These are phyloP conservation scores for Candida pseudocylindracea DNA, from an alignment of 1,139 yeast species.

Conservation along the genomic window DNA sequence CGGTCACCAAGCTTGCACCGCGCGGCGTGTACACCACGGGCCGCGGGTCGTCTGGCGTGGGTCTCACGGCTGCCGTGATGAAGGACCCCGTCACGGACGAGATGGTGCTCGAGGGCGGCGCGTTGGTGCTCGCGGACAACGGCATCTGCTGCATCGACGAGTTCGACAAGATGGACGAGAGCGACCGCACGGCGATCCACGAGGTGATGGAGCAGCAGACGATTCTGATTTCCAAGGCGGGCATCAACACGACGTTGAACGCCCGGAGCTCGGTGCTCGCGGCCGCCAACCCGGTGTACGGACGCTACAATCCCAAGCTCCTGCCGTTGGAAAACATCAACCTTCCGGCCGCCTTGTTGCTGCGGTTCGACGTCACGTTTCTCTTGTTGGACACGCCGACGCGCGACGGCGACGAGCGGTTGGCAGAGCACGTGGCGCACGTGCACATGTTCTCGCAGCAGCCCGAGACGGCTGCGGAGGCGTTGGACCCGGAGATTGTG, in stretches of 20 bases:
- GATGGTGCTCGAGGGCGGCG: slow-evolving; percentile 98
- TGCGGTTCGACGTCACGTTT: slow-evolving; percentile 85
- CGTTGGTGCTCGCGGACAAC: slow-evolving; percentile 87
- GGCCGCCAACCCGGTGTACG: slow-evolving; percentile 94
- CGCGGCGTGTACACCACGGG: slow-evolving; percentile 97
- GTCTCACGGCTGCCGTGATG: slow-evolving; percentile 98
- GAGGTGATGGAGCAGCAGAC: slow-evolving; percentile 99
- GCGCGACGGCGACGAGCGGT: slow-evolving; percentile 57
- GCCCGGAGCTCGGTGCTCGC: slow-evolving; percentile 93
- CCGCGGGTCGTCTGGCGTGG: slow-evolving; percentile 97
- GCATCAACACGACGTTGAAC: slow-evolving; percentile 87
- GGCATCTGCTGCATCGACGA: slow-evolving; percentile 99
- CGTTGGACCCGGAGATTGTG: slow-evolving; percentile 59
- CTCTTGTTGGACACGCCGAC: slow-evolving; percentile 72
- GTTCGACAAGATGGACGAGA: slow-evolving; percentile 96
- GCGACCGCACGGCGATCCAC: slow-evolving; percentile 93
- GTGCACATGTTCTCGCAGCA: slow-evolving; percentile 89
- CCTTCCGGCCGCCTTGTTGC: slow-evolving; percentile 86
- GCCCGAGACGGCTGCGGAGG: slow-evolving; percentile 56
- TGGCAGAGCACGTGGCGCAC: slow-evolving; percentile 85
- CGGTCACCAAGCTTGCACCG: slow-evolving; percentile 85
- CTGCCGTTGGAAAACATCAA: slow-evolving; percentile 93
- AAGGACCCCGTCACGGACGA: slow-evolving; percentile 97
- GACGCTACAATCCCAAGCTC: slow-evolving; percentile 76
- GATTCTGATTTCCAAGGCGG: slow-evolving; percentile 92